A percentile compares a stretch with the other conserved stretches of the same genome.
Evolutionary conservation across 192 early-diverging fungal genomes (phyloP).

Genomic region (Radiomyces spectabilis): DNA sequence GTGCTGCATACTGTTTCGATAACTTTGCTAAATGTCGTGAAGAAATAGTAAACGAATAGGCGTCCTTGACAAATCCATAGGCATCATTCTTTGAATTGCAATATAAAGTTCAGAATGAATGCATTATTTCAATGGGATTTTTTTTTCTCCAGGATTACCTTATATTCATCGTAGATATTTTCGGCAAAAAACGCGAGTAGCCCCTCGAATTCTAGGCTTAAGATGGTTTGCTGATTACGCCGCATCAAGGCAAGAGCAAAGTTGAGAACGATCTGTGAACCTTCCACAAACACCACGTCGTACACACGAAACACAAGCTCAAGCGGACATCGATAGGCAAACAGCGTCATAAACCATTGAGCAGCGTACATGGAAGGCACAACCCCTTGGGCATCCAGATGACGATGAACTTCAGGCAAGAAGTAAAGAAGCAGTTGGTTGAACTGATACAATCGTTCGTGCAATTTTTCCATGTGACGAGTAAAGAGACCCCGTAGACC

Average conservation of each 20-base stretch:
- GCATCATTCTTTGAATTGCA: constrained; percentile 56
- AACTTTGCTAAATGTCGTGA: constrained; percentile 59
- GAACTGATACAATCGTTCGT: constrained; percentile 84
- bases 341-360: constrained; percentile 99
- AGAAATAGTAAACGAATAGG: constrained; percentile 66
- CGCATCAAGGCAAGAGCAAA: constrained; percentile 86
- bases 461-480: constrained; percentile 85
- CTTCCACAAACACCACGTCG: constrained; percentile 92
- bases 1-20: constrained; percentile 59
- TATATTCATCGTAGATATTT: constrained; percentile 82
- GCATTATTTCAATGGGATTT: too few species aligned
- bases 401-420: constrained; percentile 71
- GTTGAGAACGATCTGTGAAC: constrained; percentile 73
- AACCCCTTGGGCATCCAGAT: constrained; percentile 80
- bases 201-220: constrained; percentile 77
- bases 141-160: too few species aligned
- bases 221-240: constrained; percentile 67
- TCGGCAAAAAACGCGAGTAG: constrained; percentile 84
- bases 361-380: constrained; percentile 93
- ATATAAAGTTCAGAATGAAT: not conserved
- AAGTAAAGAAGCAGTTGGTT: constrained; percentile 76
- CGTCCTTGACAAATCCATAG: constrained; percentile 71
- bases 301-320: constrained; percentile 85
- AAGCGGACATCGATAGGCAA: constrained; percentile 96
- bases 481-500: constrained; percentile 85